A percentile compares a stretch with the other conserved stretches of the same genome.
phyloP scores from a whole-genome alignment of 345 rosid genomes.

The Turnera subulata region DNA sequence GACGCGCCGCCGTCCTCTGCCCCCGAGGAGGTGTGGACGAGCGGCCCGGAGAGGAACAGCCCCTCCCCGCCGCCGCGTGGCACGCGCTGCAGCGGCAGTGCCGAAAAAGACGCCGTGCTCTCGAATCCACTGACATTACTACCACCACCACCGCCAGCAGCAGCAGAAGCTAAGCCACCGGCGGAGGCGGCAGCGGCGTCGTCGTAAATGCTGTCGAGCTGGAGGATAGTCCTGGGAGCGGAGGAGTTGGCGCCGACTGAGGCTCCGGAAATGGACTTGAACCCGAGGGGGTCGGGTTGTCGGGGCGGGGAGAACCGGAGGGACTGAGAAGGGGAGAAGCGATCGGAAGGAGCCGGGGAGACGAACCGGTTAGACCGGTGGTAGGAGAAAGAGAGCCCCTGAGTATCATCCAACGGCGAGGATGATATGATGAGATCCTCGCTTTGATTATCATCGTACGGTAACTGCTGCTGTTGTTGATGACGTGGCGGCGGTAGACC shows the following conservation, averaged over 20 bases:
- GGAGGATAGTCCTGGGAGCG: constrained; percentile 79
- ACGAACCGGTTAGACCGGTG: constrained; percentile 83
- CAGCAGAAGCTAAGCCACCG: no score
- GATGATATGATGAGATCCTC: constrained; percentile 9
- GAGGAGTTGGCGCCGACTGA: constrained; percentile 79
- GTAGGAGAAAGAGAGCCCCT: constrained; percentile 95
- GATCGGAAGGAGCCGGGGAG: constrained; percentile 85
- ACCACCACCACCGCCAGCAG: constrained; percentile 33
- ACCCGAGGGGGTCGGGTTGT: constrained; percentile 46
- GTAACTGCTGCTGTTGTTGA: no score
- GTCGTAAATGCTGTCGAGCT: constrained; percentile 66
- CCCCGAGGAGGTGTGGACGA: constrained; percentile 42
- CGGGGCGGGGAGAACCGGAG: constrained; percentile 82
- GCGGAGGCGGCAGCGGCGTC: constrained; percentile 60
- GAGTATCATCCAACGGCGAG: constrained; percentile 85
- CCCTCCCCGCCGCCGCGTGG: constrained; percentile 76
- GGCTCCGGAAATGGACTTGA: constrained; percentile 89
- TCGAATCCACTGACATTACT: constrained; percentile 72
- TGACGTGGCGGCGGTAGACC: constrained; percentile 22
- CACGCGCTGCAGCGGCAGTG: constrained; percentile 78
- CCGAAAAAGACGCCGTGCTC: constrained; percentile 80
- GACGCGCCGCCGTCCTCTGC: constrained; percentile 32
- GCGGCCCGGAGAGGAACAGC: constrained; percentile 74
- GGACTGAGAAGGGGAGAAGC: constrained; percentile 80
- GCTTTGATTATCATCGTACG: no score